Base-by-base conservation (phyloP, 2,329 filamentous ascomycete species). In the Microdochium bolleyi region DNA sequence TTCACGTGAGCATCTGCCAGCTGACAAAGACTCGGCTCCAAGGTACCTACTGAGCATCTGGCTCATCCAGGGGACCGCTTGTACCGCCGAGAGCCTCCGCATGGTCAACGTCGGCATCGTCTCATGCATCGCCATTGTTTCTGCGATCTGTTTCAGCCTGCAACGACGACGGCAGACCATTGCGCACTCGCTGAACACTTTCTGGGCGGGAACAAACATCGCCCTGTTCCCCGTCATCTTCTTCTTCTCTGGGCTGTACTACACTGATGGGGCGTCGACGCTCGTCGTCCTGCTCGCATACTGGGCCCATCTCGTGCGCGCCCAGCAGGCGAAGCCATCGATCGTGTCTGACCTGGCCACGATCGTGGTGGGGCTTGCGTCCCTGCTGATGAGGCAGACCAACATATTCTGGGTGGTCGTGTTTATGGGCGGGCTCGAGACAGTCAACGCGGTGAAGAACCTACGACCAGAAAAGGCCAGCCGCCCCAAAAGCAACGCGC, bases 361-460 rank as follows among this genome's bases (percentile, higher is more conserved):
- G 0, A 55, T 89, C 0, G 1, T 75, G 0, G 66, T 86, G 5
- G 91, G 91, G 0, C 57, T 89, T 0, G 56, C 80, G 1, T 77
- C 89, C 1, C 75, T 99, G 21, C 72, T 80, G 2, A 94, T 96
- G 74, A 79, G 94, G 24, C 94, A 99, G 68, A 99, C 94, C 0
- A 99, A 99, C 62, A 87, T 97, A 53, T 96, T 99, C 66, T 99
- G 94, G 94, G 85, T 92, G 0, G 86, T 89, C 1, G 75, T 92
- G 0, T 90, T 88, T 62, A 81, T 90, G 61, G 87, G 87, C 21
- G 84, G 79, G 5, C 55, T 82, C 44, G 78, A 85, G 65, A 70
- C 72, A 46, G 67, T 82, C 2, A 75, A 78, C 58, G 75, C 70
- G 19, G 69, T 81, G 54, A 80, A 76, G 62, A 68, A 60, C 3